Evolutionary conservation across 2,329 filamentous ascomycete species (phyloP).

Genomic region (Clonostachys rhizophaga): DNA sequence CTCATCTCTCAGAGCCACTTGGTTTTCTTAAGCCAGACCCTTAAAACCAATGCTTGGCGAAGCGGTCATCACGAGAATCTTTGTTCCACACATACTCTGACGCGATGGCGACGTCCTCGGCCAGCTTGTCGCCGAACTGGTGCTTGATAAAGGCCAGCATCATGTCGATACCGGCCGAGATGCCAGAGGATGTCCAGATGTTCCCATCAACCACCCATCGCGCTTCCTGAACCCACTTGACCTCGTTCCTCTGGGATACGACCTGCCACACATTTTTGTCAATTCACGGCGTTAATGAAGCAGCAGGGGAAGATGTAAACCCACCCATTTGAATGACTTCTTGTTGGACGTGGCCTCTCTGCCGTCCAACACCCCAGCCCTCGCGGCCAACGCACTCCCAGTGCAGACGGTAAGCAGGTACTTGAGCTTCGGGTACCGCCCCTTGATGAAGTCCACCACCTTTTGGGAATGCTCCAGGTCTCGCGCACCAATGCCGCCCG

Average conservation of each 20-base stretch:
- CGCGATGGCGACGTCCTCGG: slow-evolving; percentile 31
- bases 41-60: slow-evolving; percentile 24
- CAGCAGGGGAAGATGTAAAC: background rate
- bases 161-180: slow-evolving; percentile 38
- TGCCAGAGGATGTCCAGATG: slow-evolving; percentile 57
- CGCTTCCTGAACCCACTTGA: slow-evolving; percentile 50
- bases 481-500: slow-evolving; percentile 26
- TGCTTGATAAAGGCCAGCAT: slow-evolving; percentile 18
- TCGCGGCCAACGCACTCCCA: slow-evolving; percentile 47
- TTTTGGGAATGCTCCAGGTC: slow-evolving; percentile 10
- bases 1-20: no score
- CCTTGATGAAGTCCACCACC: slow-evolving; percentile 33
- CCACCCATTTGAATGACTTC: slow-evolving; percentile 33
- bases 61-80: slow-evolving; percentile 48
- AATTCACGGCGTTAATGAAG: background rate
- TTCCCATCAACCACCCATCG: slow-evolving; percentile 58
- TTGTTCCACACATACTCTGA: slow-evolving; percentile 55
- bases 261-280: slow-evolving; percentile 13
- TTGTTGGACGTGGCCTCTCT: slow-evolving; percentile 59
- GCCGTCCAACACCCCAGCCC: slow-evolving; percentile 51
- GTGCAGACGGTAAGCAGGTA: slow-evolving; percentile 61
- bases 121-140: slow-evolving; percentile 42
- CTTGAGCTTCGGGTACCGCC: slow-evolving; percentile 32
- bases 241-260: slow-evolving; percentile 30
- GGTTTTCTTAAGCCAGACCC: no score